A percentile compares a stretch with the other conserved stretches of the same genome.
Evolutionary conservation across 129 eudicot species (phyloP).

Genomic region (Escallonia herrerae): DNA sequence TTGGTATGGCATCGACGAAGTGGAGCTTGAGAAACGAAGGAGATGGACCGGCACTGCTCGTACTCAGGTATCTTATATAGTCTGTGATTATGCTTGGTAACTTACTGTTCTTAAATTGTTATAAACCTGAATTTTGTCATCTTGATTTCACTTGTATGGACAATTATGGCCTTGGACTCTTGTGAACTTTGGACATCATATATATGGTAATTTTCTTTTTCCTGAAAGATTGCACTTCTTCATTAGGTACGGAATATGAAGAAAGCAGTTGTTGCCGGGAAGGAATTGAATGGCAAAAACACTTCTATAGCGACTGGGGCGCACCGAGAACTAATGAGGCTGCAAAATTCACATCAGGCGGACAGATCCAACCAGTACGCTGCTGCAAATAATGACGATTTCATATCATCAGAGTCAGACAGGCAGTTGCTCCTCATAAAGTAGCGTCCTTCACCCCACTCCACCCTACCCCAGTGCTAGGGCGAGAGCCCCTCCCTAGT

Average conservation of each 20-base stretch:
- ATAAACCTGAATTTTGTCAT: background rate
- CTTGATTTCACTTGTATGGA: background rate
- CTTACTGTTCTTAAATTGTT: background rate
- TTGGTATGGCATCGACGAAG: slow-evolving; percentile 49
- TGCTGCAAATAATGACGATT: slow-evolving; percentile 66
- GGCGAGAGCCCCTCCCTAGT: background rate
- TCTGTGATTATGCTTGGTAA: background rate
- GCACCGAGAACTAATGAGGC: slow-evolving; percentile 77
- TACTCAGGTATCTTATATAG: slow-evolving; percentile 36
- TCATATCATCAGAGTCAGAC: slow-evolving; percentile 68
- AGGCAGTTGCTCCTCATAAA: slow-evolving; percentile 72
- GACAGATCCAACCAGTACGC: slow-evolving; percentile 36
- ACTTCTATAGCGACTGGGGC: slow-evolving; percentile 44
- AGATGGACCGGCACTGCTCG: slow-evolving; percentile 81
- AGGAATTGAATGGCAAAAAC: slow-evolving; percentile 32
- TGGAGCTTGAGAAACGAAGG: slow-evolving; percentile 72
- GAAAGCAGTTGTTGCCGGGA: slow-evolving; percentile 42
- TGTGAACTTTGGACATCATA: background rate
- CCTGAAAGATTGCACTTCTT: background rate
- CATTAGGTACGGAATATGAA: slow-evolving; percentile 63
- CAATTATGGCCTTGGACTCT: background rate
- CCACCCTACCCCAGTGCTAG: background rate
- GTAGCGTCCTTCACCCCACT: slow-evolving; percentile 17
- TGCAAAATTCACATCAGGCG: slow-evolving; percentile 55
- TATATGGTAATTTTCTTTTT: background rate